phyloP scores from a whole-genome alignment of 2,329 filamentous ascomycete genomes.

The Cercospora brassicicola region DNA sequence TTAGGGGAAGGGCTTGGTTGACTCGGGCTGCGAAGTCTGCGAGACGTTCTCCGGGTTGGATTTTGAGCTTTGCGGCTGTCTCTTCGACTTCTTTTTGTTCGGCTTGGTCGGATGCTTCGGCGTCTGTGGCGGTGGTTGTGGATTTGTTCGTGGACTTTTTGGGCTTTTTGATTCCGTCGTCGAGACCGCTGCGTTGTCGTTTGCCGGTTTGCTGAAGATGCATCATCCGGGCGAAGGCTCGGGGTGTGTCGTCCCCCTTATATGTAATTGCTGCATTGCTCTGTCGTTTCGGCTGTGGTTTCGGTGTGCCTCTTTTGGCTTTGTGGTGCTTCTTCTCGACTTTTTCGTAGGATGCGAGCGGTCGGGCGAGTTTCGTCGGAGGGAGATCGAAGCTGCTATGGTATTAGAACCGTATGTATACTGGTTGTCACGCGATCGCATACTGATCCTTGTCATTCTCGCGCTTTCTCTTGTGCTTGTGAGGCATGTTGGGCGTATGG shows the following conservation, averaged over 20 bases:
- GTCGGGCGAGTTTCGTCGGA: conserved; percentile 59
- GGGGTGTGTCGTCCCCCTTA: conserved; percentile 76
- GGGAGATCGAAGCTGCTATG: conserved; percentile 58
- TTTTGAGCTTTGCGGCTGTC: conserved; percentile 58
- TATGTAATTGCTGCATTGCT: conserved; percentile 46
- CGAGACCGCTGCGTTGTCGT: conserved; percentile 62
- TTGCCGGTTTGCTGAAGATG: conserved; percentile 63
- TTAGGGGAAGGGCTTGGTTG: conserved; percentile 76
- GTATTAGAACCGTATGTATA: conserved; percentile 47
- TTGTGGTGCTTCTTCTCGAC: conserved; percentile 31
- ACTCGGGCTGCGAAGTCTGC: conserved; percentile 80
- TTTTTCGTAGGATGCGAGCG: conserved; percentile 57
- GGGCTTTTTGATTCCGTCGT: conserved; percentile 61
- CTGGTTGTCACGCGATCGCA: background rate
- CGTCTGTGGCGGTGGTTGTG: conserved; percentile 4
- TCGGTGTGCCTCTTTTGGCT: conserved; percentile 14
- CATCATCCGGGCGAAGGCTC: conserved; percentile 85
- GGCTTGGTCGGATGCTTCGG: background rate
- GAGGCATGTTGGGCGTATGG: conserved; percentile 25
- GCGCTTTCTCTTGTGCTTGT: conserved; percentile 38
- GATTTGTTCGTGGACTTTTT: conserved; percentile 33
- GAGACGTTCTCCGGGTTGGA: conserved; percentile 79
- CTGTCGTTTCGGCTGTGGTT: conserved; percentile 33
- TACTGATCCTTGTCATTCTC: conserved; percentile 43
- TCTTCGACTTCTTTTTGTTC: conserved; percentile 3